Conservation (phyloP, 805 yeast genomes). For the Yamadazyma endophytica region DNA sequence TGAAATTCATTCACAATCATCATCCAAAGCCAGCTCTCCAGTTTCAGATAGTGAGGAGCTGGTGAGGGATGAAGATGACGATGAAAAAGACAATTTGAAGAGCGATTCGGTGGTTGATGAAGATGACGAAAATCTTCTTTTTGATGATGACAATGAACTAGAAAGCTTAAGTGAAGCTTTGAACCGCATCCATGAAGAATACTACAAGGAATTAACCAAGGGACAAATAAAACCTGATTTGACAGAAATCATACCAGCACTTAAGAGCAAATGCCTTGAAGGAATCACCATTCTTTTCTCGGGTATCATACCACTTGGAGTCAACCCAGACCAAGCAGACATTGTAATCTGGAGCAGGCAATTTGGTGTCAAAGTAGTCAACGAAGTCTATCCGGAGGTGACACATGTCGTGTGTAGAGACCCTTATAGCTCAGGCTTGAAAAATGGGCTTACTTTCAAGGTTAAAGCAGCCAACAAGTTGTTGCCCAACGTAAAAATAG, state of each 20-base stretch:
- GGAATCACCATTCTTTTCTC: conserved; percentile 75
- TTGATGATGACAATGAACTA: conserved; percentile 81
- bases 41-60: conserved; percentile 19
- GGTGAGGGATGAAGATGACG: conserved; percentile 14
- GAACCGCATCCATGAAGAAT: conserved; percentile 59
- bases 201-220: conserved; percentile 44
- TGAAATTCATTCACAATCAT: conserved; percentile 7
- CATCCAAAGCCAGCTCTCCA: conserved; percentile 12
- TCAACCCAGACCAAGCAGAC: conserved; percentile 68
- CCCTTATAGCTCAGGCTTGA: conserved; percentile 40
- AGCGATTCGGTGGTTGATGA: too few species aligned
- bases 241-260: conserved; percentile 63
- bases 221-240: conserved; percentile 50
- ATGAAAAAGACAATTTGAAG: too few species aligned
- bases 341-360: conserved; percentile 89
- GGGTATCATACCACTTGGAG: conserved; percentile 86
- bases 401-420: conserved; percentile 87
- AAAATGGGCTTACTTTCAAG: conserved; percentile 59
- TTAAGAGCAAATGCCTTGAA: conserved; percentile 65
- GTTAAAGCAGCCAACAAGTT: conserved; percentile 71
- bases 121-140: conserved; percentile 51
- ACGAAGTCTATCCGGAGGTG: conserved; percentile 65
- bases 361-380: conserved; percentile 83
- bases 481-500: conserved; percentile 66
- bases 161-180: conserved; percentile 58